A percentile compares a stretch with the other conserved stretches of the same genome.
Evolutionary conservation across 371 early-diverging fungal genomes (phyloP).

Genomic region (Mortierella sp.): DNA sequence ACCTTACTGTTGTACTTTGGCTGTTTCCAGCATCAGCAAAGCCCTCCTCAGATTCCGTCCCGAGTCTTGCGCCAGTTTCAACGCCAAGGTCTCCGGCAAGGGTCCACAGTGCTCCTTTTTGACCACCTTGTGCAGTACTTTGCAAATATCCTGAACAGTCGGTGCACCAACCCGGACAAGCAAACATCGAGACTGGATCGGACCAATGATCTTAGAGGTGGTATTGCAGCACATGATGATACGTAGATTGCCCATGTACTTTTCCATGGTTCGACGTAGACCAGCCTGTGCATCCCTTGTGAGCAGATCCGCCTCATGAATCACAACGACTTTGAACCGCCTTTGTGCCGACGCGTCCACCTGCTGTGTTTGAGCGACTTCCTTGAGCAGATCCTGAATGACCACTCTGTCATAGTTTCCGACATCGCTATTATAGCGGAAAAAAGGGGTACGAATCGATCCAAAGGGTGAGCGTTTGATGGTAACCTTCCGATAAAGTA

Average conservation of each 20-base stretch:
- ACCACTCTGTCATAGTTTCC: conserved; percentile 96
- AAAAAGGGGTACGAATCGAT: too few relatives aligned
- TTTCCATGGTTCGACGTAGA: conserved; percentile 99
- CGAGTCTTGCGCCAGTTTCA: conserved; percentile 72
- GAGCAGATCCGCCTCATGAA: conserved; percentile 97
- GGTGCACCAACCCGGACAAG: conserved; percentile 93
- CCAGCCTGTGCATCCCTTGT: conserved; percentile 98
- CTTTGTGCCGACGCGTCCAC: conserved; percentile 84
- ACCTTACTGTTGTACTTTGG: conserved; percentile 76
- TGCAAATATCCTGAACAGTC: conserved; percentile 71
- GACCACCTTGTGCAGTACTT: conserved; percentile 77
- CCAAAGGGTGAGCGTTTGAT: too few relatives aligned
- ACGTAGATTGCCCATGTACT: conserved; percentile 94
- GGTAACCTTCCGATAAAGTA: too few relatives aligned
- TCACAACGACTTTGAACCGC: conserved; percentile 94
- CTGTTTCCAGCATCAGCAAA: conserved; percentile 89
- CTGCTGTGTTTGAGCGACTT: conserved; percentile 98
- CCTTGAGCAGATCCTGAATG: conserved; percentile 98
- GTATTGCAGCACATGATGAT: conserved; percentile 94
- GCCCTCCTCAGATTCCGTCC: conserved; percentile 93
- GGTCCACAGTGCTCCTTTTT: conserved; percentile 76
- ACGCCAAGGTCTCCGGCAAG: conserved; percentile 74
- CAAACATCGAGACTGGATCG: conserved; percentile 96
- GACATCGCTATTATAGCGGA: conserved; percentile 74
- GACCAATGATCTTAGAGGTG: conserved; percentile 93